These are phyloP conservation scores for Colletotrichum gloeosporioides DNA, from an alignment of 2,329 filamentous ascomycete species.

Conservation along the genomic window DNA sequence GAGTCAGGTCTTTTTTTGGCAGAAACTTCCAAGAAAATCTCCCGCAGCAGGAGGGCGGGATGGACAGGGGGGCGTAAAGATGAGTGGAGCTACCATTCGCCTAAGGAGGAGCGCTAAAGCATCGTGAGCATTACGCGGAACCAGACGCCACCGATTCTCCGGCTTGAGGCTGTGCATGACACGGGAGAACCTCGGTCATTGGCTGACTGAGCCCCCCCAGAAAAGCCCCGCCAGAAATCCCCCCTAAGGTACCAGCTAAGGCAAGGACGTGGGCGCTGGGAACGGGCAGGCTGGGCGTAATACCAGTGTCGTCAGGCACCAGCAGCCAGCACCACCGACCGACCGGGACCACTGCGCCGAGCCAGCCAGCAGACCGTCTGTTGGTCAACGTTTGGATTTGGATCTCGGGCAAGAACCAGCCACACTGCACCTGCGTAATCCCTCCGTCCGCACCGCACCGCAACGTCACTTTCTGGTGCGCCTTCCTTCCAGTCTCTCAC, in stretches of 20 bases:
- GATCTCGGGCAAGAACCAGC: constrained; percentile 23
- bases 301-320: constrained; percentile 20
- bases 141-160: constrained; percentile 17
- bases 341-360: background rate
- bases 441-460: constrained; percentile 17
- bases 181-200: background rate
- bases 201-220: background rate
- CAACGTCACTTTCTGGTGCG: constrained; percentile 22
- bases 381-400: constrained; percentile 21
- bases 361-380: background rate
- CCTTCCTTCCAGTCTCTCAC: constrained; percentile 18
- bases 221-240: background rate
- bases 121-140: constrained; percentile 19
- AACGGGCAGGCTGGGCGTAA: background rate
- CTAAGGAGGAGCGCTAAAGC: constrained; percentile 13
- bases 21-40: constrained; percentile 13
- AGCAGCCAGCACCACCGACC: background rate
- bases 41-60: constrained; percentile 11
- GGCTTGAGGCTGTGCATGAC: constrained; percentile 16
- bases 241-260: background rate
- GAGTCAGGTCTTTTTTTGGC: background rate
- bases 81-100: background rate
- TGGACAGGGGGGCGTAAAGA: constrained; percentile 10
- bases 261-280: background rate
- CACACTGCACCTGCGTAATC: constrained; percentile 25